Evolutionary conservation across 495 filamentous ascomycete genomes (phyloP).

Genomic region (Parachaetomium inaequale): DNA sequence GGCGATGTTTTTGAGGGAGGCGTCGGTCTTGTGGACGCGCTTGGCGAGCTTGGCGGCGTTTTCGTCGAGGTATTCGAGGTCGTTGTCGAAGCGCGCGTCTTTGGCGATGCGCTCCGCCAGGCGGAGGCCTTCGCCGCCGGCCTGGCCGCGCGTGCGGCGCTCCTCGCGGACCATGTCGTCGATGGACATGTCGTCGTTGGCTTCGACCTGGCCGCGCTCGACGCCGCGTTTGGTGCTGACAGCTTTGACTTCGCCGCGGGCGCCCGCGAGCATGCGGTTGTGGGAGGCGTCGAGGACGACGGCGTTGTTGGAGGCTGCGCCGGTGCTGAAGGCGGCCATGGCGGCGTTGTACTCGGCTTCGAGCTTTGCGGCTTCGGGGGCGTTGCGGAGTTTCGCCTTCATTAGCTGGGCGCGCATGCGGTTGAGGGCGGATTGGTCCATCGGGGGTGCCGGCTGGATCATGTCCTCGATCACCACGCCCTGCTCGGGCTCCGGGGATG

Average conservation of each 20-base stretch:
- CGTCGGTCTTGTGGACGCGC: slow-evolving; percentile 80
- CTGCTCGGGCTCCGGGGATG: slow-evolving; percentile 37
- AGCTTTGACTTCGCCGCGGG: slow-evolving; percentile 70
- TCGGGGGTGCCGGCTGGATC: slow-evolving; percentile 39
- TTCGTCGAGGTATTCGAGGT: slow-evolving; percentile 96
- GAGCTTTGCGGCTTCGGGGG: slow-evolving; percentile 69
- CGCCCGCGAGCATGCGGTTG: slow-evolving; percentile 77
- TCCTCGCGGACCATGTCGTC: slow-evolving; percentile 96
- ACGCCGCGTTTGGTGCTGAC: slow-evolving; percentile 72
- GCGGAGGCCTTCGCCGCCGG: slow-evolving; percentile 74
- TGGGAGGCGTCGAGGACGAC: slow-evolving; percentile 85
- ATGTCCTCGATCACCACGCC: slow-evolving; percentile 43
- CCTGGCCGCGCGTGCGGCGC: slow-evolving; percentile 71
- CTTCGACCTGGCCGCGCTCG: slow-evolving; percentile 74
- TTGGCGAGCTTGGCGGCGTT: slow-evolving; percentile 90
- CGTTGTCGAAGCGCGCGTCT: slow-evolving; percentile 86
- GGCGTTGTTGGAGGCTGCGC: slow-evolving; percentile 56
- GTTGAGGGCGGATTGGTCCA: slow-evolving; percentile 80
- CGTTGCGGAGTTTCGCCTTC: slow-evolving; percentile 81
- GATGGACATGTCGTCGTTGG: slow-evolving; percentile 93
- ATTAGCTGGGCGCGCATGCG: slow-evolving; percentile 86
- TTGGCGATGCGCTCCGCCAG: slow-evolving; percentile 90
- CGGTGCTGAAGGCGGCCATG: slow-evolving; percentile 49
- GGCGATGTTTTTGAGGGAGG: slow-evolving; percentile 83
- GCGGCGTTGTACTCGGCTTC: slow-evolving; percentile 81